Conservation (phyloP, 2,329 filamentous ascomycete species). For the Colletotrichum gigasporum region DNA sequence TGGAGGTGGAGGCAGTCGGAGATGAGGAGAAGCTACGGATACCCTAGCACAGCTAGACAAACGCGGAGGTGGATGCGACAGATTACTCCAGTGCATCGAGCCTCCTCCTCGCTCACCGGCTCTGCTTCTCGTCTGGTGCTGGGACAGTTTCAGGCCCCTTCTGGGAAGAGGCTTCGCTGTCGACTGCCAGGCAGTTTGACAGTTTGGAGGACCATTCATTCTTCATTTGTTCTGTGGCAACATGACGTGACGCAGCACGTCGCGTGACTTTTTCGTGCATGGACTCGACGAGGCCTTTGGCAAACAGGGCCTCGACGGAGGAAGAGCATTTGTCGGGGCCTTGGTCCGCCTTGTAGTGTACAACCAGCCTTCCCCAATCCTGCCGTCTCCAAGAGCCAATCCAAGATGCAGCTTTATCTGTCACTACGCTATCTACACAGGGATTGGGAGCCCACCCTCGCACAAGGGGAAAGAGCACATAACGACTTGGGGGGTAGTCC, state of each 20-base stretch:
- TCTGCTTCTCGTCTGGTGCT: too few species aligned
- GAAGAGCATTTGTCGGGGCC: background rate
- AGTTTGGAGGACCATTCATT: too few species aligned
- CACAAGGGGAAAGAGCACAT: background rate
- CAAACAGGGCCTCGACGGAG: background rate
- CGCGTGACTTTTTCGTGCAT: background rate
- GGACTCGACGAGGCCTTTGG: conserved; percentile 1
- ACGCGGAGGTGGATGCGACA: too few species aligned
- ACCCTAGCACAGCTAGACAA: too few species aligned
- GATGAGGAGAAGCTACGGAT: too few species aligned
- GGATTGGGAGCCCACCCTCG: background rate
- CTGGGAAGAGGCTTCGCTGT: background rate
- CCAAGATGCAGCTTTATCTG: background rate
- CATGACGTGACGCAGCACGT: background rate
- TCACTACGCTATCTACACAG: background rate
- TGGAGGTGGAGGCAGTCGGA: too few species aligned
- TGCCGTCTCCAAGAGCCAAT: background rate
- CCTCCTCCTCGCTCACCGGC: too few species aligned
- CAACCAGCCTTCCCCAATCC: too few species aligned
- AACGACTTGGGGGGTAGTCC: background rate
- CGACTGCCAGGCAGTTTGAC: background rate
- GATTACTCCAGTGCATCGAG: too few species aligned
- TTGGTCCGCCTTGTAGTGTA: background rate
- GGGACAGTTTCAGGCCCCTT: too few species aligned
- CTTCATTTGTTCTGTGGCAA: background rate